Evolutionary conservation across 345 rosid genomes (phyloP), one percentile per base, ranked within the genome.

Genomic region (Angophora floribunda): DNA sequence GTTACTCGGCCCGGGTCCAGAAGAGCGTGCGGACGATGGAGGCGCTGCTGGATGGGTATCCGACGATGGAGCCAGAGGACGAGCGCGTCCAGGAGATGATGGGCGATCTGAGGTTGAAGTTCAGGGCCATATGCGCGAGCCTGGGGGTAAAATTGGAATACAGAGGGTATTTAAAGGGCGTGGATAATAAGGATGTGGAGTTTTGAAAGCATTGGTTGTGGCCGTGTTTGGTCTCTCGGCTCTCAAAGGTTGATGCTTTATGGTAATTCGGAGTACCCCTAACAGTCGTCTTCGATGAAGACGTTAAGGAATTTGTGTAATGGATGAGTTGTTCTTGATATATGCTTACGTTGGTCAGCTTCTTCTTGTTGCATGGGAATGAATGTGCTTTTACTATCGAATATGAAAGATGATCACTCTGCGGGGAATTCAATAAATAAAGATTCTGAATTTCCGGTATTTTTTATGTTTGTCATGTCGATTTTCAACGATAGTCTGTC

Each of bases 21-120:
- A 95, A 92, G 94, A 89, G 92, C 85, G 89, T 97, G 79, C 89
- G 91, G 90, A 92, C 94, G 78, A 94, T 97, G 94, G 94, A 93
- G 85, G 91, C 89, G 86, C 90, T 95, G 92, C 90, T 96, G 59
- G 93, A 90, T 75, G 92, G 89, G 88, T 96, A 93, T 92, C 98
- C 98, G 7, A 51, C 94, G 61, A 65, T 78, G 90, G 94, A 96
- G 87, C 99, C 97, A 7, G 97, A 95, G 92, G 93, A 94, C 88
- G 97, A 95, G 89, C 80, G 87, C 45, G 92, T 93, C 26, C 95
- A 92, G 88, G 96, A 94, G 90, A 96, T 93, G 32, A 94, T 93
- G 93, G 95, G 92, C 21, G 91, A 88, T 67, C 90, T 97, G 92
- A 90, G 97, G 87, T 86, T 96, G 90, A 95, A 95, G 89, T 55